Evolutionary conservation across 768 basidiomycete genomes (phyloP).

Genomic region (Tulasnella sp.): DNA sequence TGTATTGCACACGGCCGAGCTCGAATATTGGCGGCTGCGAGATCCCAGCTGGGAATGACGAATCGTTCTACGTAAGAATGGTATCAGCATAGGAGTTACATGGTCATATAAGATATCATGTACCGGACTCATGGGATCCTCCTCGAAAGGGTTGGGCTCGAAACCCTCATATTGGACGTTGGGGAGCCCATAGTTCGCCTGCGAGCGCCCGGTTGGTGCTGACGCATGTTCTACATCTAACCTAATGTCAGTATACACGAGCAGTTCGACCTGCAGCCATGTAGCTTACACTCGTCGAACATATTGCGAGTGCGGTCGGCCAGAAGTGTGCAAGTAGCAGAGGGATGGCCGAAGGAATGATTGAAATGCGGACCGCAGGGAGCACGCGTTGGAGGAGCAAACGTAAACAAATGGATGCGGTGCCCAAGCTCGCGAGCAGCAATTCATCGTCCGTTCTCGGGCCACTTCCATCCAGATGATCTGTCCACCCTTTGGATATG

Average conservation of each 20-base stretch:
- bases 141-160: conserved; percentile 63
- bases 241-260: background rate
- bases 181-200: conserved; percentile 46
- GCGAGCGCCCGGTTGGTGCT: conserved; percentile 44
- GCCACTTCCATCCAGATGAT: too few relatives aligned
- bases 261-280: background rate
- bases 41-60: conserved; percentile 8
- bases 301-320: background rate
- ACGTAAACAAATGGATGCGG: background rate
- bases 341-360: background rate
- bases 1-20: conserved; percentile 84
- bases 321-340: background rate
- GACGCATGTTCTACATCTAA: conserved; percentile 84
- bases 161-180: conserved; percentile 83
- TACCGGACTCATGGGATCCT: conserved; percentile 34
- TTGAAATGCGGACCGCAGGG: background rate
- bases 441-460: too few relatives aligned
- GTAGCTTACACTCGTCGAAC: background rate
- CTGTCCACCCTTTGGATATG: too few relatives aligned
- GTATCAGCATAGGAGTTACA: background rate
- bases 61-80: background rate
- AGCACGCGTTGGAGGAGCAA: background rate
- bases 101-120: background rate
- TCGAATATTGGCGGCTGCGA: conserved; percentile 59
- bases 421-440: too few relatives aligned